Evolutionary conservation across 1,284 basidiomycete genomes (phyloP), one percentile per base, ranked within the genome.

Genomic region (Malassezia brasiliensis): DNA sequence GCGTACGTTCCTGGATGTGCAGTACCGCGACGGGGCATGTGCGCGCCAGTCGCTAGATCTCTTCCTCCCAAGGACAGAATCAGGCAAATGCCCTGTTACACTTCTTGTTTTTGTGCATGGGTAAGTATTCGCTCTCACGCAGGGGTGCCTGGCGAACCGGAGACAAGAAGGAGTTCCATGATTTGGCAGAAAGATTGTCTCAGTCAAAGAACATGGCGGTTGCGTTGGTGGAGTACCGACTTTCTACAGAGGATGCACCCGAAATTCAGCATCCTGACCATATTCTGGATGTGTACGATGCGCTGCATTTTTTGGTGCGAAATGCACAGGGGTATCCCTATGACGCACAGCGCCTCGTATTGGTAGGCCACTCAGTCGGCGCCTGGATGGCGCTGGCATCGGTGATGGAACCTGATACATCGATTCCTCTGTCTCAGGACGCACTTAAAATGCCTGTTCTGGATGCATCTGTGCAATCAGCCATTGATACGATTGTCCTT

Each of bases 91-190:
- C 10, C 30, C 35, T 8, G 15, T n/a, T 15, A 34, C 37, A 10
- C 36, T 50, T 8, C 19, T 50, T 3, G 48, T 50, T 4, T 50
- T 50, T 50, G 48, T 50, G 15, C 48, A 50, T 40, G 48, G 48
- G 48, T 50, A 40, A 10, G 48, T 17, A 7, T 36, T 15, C 5
- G 12, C 6, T 17, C 28, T 50, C 11, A 39, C 17, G 12, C 12
- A 36, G 36, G 11, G 30, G 48, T 31, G 48, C 30, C 10, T 50
- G 48, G 48, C 30, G 48, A 2, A 30, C 48, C 9, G 48, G 30
- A 14, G 15, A 39, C 48, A 50, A 50, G 28, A 14, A 17, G 9
- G 30, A 30, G 17, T 50, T 50, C 15, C 22, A 40, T 31, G 48
- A 17, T 5, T 7, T 50, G 48, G 48, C 37, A 3, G 6, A 40